A percentile compares a stretch with the other conserved stretches of the same genome.
phyloP scores from a whole-genome alignment of 2,329 filamentous ascomycete genomes.

The Cordyceps militaris region DNA sequence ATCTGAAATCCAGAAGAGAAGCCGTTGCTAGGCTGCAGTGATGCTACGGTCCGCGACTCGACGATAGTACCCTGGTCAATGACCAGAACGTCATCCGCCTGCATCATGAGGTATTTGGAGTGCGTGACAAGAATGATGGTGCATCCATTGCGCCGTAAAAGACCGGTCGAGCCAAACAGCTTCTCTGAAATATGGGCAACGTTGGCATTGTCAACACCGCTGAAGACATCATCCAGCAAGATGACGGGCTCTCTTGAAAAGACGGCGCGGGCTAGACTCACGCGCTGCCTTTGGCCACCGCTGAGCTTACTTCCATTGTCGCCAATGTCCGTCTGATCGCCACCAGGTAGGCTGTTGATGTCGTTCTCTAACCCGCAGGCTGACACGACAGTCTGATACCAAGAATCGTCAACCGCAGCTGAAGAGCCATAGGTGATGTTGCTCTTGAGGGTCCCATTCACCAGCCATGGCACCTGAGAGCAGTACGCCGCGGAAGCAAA shows the following conservation, averaged over 20 bases:
- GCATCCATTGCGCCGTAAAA: conserved; percentile 18
- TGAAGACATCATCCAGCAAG: conserved; percentile 28
- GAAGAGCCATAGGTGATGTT: conserved; percentile 13
- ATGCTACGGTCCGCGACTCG: not conserved
- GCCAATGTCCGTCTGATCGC: conserved; percentile 11
- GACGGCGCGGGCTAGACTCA: conserved; percentile 21
- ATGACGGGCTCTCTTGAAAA: conserved; percentile 19
- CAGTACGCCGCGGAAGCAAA: conserved; percentile 15
- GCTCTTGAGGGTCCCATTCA: conserved; percentile 12
- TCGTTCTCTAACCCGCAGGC: conserved; percentile 15
- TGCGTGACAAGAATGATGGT: conserved; percentile 25
- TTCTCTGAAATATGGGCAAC: conserved; percentile 29
- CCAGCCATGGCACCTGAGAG: conserved; percentile 16
- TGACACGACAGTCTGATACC: conserved; percentile 13
- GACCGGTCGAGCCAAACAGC: conserved; percentile 26
- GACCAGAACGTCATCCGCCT: conserved; percentile 4
- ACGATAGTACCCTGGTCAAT: not conserved
- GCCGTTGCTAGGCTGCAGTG: not conserved
- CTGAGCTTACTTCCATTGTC: conserved; percentile 14
- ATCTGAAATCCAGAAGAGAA: conserved; percentile 3
- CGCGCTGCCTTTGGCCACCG: conserved; percentile 22
- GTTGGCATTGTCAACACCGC: conserved; percentile 30
- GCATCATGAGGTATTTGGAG: conserved; percentile 13
- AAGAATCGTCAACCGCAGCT: conserved; percentile 3
- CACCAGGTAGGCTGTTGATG: conserved; percentile 11